These are phyloP conservation scores for Aspergillus fijiensis DNA, from an alignment of 2,329 filamentous ascomycete species.

Conservation along the genomic window DNA sequence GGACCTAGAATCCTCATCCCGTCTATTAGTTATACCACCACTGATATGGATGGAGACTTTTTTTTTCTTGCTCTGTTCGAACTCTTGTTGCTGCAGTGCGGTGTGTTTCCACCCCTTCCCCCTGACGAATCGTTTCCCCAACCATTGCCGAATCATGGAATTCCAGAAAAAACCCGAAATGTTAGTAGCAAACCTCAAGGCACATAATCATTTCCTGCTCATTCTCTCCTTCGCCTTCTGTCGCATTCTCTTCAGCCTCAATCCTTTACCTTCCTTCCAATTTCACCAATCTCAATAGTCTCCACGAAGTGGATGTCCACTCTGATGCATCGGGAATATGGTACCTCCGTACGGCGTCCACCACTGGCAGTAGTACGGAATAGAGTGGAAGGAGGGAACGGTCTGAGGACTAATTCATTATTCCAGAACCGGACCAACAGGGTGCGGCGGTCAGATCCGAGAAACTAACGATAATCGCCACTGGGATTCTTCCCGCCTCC, in stretches of 20 bases:
- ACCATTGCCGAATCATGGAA: background rate
- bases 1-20: background rate
- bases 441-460: conserved; percentile 10
- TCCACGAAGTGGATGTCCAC: background rate
- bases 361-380: background rate
- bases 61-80: background rate
- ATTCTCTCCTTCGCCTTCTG: background rate
- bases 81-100: background rate
- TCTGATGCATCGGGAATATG: background rate
- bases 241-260: background rate
- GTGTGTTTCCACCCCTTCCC: background rate
- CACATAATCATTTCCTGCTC: background rate
- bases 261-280: background rate
- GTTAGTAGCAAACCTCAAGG: background rate
- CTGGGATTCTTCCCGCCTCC: conserved; percentile 10
- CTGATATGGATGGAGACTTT: background rate
- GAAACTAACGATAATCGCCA: conserved; percentile 7
- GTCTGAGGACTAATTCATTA: background rate
- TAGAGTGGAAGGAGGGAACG: background rate
- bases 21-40: background rate
- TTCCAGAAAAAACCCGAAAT: conserved; percentile 4
- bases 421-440: conserved; percentile 1
- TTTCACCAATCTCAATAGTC: background rate
- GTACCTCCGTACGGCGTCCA: background rate
- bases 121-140: background rate